Evolutionary conservation across 768 basidiomycete species (phyloP).

Genomic region (Tylopilus sp.): DNA sequence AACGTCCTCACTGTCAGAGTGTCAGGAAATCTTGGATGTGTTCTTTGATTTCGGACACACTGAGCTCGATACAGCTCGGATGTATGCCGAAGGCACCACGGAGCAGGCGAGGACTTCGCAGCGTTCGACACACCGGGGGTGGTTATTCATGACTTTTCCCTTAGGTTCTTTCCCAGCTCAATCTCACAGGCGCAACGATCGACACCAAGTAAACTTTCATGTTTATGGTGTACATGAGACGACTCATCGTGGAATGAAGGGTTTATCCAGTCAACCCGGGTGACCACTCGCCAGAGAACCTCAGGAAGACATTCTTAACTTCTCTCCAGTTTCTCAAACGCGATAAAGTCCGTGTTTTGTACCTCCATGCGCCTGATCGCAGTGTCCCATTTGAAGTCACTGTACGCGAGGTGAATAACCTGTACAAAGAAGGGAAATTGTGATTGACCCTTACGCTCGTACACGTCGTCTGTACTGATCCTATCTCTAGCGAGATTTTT

Average conservation of each 20-base stretch:
- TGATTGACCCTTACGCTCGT: slow-evolving; percentile 20
- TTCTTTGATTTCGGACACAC: slow-evolving; percentile 41
- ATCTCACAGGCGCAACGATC: slow-evolving; percentile 38
- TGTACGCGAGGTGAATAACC: slow-evolving; percentile 47
- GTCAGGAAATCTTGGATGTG: slow-evolving; percentile 43
- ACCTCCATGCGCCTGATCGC: slow-evolving; percentile 60
- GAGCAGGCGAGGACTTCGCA: slow-evolving; percentile 37
- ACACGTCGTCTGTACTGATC: neutral
- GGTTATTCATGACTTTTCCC: neutral
- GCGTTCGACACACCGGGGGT: neutral
- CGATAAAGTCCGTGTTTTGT: slow-evolving; percentile 48
- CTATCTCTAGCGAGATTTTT: slow-evolving; percentile 44
- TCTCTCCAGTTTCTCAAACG: slow-evolving; percentile 46
- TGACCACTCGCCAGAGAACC: slow-evolving; percentile 36
- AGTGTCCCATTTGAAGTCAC: slow-evolving; percentile 56
- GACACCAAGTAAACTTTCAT: slow-evolving; percentile 43
- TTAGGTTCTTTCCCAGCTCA: slow-evolving; percentile 39
- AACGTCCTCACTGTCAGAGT: slow-evolving; percentile 32
- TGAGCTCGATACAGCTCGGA: slow-evolving; percentile 50
- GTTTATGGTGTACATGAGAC: neutral
- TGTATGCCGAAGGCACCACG: slow-evolving; percentile 52
- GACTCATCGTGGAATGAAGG: slow-evolving; percentile 22
- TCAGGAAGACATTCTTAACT: slow-evolving; percentile 43
- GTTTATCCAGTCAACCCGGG: slow-evolving; percentile 41
- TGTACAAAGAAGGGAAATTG: slow-evolving; percentile 59